Evolutionary conservation across 345 rosid species (phyloP).

Genomic region (Mallotus nudiflorus): DNA sequence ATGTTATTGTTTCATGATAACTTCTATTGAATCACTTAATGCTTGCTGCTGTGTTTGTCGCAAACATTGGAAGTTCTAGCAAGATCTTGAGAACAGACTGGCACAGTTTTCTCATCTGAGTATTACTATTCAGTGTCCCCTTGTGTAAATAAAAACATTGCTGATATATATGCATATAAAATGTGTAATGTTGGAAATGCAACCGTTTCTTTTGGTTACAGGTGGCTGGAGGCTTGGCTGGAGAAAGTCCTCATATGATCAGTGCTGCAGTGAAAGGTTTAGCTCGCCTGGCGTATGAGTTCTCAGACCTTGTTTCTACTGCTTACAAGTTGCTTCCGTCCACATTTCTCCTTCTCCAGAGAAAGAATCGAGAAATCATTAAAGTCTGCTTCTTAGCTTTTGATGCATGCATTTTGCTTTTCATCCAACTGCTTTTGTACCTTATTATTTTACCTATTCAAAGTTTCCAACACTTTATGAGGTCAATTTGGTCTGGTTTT

Average conservation of each 20-base stretch:
- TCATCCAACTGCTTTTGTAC: not conserved
- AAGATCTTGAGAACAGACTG: not conserved
- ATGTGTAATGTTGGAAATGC: not conserved
- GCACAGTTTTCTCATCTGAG: not conserved
- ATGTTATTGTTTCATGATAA: not conserved
- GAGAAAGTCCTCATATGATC: slow-evolving; percentile 93
- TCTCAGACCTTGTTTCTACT: slow-evolving; percentile 79
- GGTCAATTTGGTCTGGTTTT: slow-evolving; percentile 11
- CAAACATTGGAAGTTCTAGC: slow-evolving; percentile 3
- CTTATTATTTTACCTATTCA: not conserved
- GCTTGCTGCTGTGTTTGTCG: slow-evolving; percentile 7
- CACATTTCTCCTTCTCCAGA: slow-evolving; percentile 77
- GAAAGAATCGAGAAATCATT: slow-evolving; percentile 83
- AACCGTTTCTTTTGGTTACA: slow-evolving; percentile 29
- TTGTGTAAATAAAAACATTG: no score
- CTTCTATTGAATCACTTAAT: not conserved
- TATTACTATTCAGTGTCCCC: not conserved
- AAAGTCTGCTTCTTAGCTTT: slow-evolving; percentile 50
- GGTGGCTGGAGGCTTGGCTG: slow-evolving; percentile 96
- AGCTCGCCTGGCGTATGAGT: slow-evolving; percentile 93
- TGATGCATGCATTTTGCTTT: not conserved
- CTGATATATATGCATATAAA: not conserved
- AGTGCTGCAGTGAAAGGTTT: slow-evolving; percentile 96
- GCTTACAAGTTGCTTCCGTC: slow-evolving; percentile 85
- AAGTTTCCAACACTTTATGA: not conserved